Evolutionary conservation across 352 stramenopile species (phyloP), one percentile per base, ranked within the genome.

Genomic region (Blastocystis hominis): DNA sequence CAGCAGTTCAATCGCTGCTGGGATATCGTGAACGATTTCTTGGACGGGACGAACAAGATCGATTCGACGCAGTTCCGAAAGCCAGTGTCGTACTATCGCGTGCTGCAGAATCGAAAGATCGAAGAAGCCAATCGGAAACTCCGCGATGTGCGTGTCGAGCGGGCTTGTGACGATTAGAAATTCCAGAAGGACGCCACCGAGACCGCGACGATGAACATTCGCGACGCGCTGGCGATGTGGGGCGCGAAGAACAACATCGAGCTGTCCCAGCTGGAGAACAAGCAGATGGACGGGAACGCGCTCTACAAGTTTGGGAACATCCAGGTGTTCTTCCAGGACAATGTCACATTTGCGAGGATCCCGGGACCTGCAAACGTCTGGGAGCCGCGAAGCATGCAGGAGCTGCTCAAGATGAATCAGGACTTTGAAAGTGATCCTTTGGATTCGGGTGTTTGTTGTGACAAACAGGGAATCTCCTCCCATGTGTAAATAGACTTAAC

Each of bases 151-250:
- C 36, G 64, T 24, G 42, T 13, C 46, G 15, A 24, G 54, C 34
- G 53, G n/a, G 55, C 38, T 1, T 86, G 90, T 20, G 86, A 90
- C 0, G 75, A 90, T 6, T 86, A 90, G 30, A 50, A 38, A 54
- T 6, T 77, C 46, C 63, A 50, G 40, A 7, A 79, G 75, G 0
- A 66, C 7, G 5, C 36, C 7, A 15, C 59, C 34, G 68, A 78
- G 47, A 30, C 9, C 4, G n/a, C 24, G 3, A 24, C 24, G 42
- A 55, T 95, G 24, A 91, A 91, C 1, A 78, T 96, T 61, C 93
- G 93, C 75, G 93, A 96, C 46, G 91, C 95, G 30, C 90, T 96
- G 10, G 92, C 94, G 89, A 92, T 93, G 42, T 80, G 94, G 59
- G 93, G 93, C 69, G 93, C 94, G 59, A 89, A 90, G 44, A 89